phyloP scores from a whole-genome alignment of 2,329 filamentous ascomycete species.

The Cladosporium oxysporum region DNA sequence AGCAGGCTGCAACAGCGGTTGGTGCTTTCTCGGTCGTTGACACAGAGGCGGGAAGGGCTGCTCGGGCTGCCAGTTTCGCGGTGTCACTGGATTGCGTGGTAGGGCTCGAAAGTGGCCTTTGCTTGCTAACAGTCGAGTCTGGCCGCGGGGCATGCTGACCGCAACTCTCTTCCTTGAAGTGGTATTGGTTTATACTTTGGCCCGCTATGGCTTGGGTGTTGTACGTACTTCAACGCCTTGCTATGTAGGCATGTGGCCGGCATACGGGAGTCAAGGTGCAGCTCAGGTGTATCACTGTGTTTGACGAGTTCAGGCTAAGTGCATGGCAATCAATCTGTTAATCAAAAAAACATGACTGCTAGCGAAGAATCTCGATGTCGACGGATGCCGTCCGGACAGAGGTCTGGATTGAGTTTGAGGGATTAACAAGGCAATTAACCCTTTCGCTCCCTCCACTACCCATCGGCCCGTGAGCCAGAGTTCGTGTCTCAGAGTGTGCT shows the following conservation, averaged over 20 bases:
- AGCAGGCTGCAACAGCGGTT: neutral
- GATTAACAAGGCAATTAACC: conserved; percentile 3
- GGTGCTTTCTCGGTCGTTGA: conserved; percentile 5
- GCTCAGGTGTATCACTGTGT: neutral
- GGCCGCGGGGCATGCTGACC: conserved; percentile 8
- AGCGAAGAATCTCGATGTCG: neutral
- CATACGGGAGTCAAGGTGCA: neutral
- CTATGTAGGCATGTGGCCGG: neutral
- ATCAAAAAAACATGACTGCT: neutral
- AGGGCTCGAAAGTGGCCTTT: neutral
- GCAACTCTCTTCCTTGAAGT: conserved; percentile 2
- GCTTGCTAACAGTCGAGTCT: neutral
- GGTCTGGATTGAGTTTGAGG: conserved; percentile 15
- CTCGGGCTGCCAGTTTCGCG: neutral
- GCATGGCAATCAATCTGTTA: neutral
- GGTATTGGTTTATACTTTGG: neutral
- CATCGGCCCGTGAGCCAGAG: conserved; percentile 1
- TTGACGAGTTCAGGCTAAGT: neutral
- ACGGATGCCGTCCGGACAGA: neutral
- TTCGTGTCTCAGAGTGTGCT: neutral
- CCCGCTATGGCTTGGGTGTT: neutral
- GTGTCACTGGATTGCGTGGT: neutral
- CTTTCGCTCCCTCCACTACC: neutral
- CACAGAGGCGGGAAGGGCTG: neutral
- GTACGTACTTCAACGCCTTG: neutral